Base-by-base conservation (phyloP, 164 flowering plant genomes). In the Aristolochia californica region DNA sequence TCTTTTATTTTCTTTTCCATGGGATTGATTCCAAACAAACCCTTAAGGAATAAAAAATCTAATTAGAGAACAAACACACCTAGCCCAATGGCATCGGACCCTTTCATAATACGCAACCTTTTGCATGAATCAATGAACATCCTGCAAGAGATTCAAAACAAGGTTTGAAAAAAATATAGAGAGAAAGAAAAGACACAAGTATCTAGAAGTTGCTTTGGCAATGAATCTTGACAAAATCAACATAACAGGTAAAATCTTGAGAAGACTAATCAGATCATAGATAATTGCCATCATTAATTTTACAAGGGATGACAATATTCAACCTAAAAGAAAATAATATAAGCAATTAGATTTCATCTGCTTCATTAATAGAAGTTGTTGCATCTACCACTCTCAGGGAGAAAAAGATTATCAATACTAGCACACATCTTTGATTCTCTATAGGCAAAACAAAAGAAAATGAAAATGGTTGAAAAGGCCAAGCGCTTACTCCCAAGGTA, bases 51-150 rank as follows among this genome's bases (percentile, higher is more conserved):
- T 16, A 3, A 11, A 20, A 48, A 8, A 15, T 18, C 20, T 34
- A 34, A 12, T 34, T 34, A 23, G 52, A 60, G n/a, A 52, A 24
- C 43, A 1, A 30, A 52, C 74, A 44, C 12, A 90, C 97, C 96
- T 73, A 91, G 72, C 63, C 97, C 97, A 75, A 87, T 91, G 66
- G 97, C 97, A 71, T 91, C 96, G 60, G 89, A 77, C 57, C 96
- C 74, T 66, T 91, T 91, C 96, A 87, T 88, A 47, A 91, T 91
- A 65, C 88, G 83, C 65, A 91, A 64, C 80, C 82, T 83, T 75
- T 78, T 85, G 78, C 97, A 91, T 9, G 96, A 71, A 55, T 80
- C 85, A 59, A 72, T 84, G 59, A 91, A 91, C 96, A 91, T 85
- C 65, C 96, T 91, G 82, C 55, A 48, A 66, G 26, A 62, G 20